phyloP scores from a whole-genome alignment of 2,329 filamentous ascomycete species.

The Phyllachora maydis region DNA sequence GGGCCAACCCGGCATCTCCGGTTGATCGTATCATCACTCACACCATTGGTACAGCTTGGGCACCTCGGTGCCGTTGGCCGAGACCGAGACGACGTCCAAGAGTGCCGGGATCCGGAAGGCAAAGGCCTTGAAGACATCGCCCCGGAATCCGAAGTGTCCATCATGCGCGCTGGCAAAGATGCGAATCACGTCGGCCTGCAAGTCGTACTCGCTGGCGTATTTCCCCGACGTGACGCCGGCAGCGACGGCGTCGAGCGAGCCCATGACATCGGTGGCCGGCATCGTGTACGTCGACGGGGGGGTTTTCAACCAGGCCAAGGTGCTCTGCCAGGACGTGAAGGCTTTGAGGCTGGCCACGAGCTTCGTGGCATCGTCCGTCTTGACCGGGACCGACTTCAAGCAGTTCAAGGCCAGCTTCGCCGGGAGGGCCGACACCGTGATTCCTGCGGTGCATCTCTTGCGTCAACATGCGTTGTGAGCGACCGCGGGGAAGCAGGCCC shows the following conservation, averaged over 20 bases:
- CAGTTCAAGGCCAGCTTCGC: constrained; percentile 16
- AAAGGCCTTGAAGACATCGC: constrained; percentile 32
- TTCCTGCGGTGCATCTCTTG: too few species aligned
- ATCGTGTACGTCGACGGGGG: constrained; percentile 29
- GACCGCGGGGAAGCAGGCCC: constrained; percentile 4
- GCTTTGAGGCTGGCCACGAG: constrained; percentile 16
- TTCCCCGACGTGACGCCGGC: constrained; percentile 16
- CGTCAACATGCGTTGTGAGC: constrained; percentile 5
- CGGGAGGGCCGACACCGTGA: too few species aligned
- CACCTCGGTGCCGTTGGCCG: constrained; percentile 32
- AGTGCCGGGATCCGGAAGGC: constrained; percentile 15
- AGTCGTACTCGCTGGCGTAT: constrained; percentile 31
- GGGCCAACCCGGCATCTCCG: neutral
- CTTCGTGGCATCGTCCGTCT: constrained; percentile 11
- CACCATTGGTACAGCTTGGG: constrained; percentile 34
- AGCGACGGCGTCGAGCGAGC: constrained; percentile 20
- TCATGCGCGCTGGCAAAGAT: constrained; percentile 37
- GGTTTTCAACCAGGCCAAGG: constrained; percentile 23
- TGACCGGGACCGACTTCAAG: constrained; percentile 16
- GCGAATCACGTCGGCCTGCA: constrained; percentile 30
- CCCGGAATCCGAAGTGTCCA: constrained; percentile 37
- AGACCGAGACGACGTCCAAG: constrained; percentile 32
- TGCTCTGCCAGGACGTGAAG: constrained; percentile 25
- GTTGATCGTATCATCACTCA: too few species aligned
- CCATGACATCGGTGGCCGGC: constrained; percentile 24